Evolutionary conservation across 2,329 filamentous ascomycete species (phyloP).

Genomic region (Clonostachys sp.): DNA sequence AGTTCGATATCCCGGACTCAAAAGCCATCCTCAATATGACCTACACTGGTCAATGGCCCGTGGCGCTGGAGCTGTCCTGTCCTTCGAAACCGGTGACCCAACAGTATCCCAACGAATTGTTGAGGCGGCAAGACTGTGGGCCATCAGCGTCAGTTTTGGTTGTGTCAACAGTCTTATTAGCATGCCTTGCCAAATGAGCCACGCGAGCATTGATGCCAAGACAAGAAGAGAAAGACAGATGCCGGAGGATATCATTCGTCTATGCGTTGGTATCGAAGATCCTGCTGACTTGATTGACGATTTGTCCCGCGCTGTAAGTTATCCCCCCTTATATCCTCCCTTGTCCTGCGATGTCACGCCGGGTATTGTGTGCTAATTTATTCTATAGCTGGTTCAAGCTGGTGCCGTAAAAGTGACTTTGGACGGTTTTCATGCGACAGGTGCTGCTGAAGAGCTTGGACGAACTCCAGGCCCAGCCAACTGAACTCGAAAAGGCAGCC

Average conservation of each 20-base stretch:
- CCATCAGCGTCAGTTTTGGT: conserved; percentile 94
- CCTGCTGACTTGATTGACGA: conserved; percentile 89
- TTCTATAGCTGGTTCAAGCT: conserved; percentile 75
- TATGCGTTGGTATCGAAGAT: conserved; percentile 97
- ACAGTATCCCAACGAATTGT: conserved; percentile 86
- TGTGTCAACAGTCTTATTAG: conserved; percentile 98
- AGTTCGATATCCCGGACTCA: conserved; percentile 90
- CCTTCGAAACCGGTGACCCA: conserved; percentile 91
- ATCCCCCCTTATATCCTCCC: conserved; percentile 13
- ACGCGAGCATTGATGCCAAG: conserved; percentile 95
- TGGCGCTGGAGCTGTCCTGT: conserved; percentile 88
- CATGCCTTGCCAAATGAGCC: conserved; percentile 99
- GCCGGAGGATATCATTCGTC: conserved; percentile 92
- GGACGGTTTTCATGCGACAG: conserved; percentile 70
- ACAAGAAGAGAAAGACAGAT: conserved; percentile 83
- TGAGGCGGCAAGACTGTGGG: conserved; percentile 86
- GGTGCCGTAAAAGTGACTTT: conserved; percentile 85
- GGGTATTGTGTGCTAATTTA: neutral
- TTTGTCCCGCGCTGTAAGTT: conserved; percentile 82
- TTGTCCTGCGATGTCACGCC: conserved; percentile 5
- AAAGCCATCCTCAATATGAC: conserved; percentile 93
- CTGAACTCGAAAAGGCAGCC: too few species aligned
- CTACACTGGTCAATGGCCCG: conserved; percentile 94
- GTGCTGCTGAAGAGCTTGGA: conserved; percentile 18
- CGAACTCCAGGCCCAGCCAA: conserved; percentile 8